Percentiles rank a stretch among this genome's conserved stretches.
Evolutionary conservation across 2,329 filamentous ascomycete genomes (phyloP).

Genomic region (Phaeophleospora eucalypticola): DNA sequence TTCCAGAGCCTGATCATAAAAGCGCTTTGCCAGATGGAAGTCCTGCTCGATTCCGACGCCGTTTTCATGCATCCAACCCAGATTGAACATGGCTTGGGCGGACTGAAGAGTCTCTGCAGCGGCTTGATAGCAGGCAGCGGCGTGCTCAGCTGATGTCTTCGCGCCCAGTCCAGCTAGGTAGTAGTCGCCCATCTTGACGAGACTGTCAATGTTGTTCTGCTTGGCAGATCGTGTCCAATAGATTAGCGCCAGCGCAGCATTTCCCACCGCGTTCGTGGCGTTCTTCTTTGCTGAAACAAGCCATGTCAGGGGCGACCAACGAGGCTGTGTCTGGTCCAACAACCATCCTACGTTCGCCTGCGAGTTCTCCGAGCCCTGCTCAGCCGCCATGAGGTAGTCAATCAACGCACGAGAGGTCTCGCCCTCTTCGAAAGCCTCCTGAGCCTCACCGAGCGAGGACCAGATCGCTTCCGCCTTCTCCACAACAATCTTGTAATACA

Average conservation of each 20-base stretch:
- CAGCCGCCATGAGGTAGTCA: slow-evolving; percentile 79
- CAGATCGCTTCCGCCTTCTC: slow-evolving; percentile 85
- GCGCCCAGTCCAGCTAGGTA: slow-evolving; percentile 77
- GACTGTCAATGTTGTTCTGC: slow-evolving; percentile 86
- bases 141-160: slow-evolving; percentile 68
- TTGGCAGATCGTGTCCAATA: slow-evolving; percentile 95
- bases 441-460: slow-evolving; percentile 78
- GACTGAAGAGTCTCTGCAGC: slow-evolving; percentile 88
- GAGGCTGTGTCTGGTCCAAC: slow-evolving; percentile 58
- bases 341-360: slow-evolving; percentile 89
- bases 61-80: slow-evolving; percentile 99
- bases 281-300: slow-evolving; percentile 12
- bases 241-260: slow-evolving; percentile 69
- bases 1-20: slow-evolving; percentile 87
- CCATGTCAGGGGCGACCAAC: slow-evolving; percentile 16
- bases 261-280: slow-evolving; percentile 46
- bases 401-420: slow-evolving; percentile 77
- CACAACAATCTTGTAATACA: slow-evolving; percentile 83
- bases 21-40: slow-evolving; percentile 93
- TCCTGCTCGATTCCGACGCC: slow-evolving; percentile 89
- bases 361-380: slow-evolving; percentile 84
- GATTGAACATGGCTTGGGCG: slow-evolving; percentile 92
- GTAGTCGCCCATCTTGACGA: slow-evolving; percentile 98
- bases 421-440: slow-evolving; percentile 72
- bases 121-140: slow-evolving; percentile 85